Base-by-base conservation (phyloP, 2,329 filamentous ascomycete genomes). In the Diaporthe sp. region DNA sequence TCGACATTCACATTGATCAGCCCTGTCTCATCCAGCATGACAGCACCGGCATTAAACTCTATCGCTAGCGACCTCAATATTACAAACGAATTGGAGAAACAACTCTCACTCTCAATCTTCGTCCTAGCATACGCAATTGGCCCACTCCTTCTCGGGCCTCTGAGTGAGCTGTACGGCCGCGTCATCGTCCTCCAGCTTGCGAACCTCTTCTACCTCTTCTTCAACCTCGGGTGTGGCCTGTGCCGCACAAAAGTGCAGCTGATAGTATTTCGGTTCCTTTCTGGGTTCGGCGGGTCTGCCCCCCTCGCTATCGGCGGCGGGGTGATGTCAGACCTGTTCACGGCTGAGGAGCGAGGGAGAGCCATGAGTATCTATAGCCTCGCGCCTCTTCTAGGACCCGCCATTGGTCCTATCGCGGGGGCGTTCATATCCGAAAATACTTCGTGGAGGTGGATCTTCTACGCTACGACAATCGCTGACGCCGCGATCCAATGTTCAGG, bases 401-500 rank as follows among this genome's bases (percentile, higher is more conserved):
- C 91, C 1, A 83, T 93, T 5, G 92, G 92, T 0, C 92, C 92
- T 1, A 90, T 94, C 71, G 89, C 89, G 1, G 92, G 92, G 25
- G 92, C 90, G 0, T 93, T 92, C 81, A 91, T 94, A 60, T 86
- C 91, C 1, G 83, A 93, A 78, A 85, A 89, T 80, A 90, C 88
- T 10, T 91, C 88, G 1, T 95, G 93, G 93, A 88, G 92, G 52
- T 95, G 93, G 93, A 89, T 91, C 10, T 95, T 95, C 83, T 94
- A 89, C 83, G 86, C 90, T 0, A 93, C 91, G 0, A 90, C 90
- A 1, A 92, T 94, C 73, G 83, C 84, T 13, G 90, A 91, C 73
- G 92, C 86, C 1, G 74, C 90, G 17, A 89, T 95, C 68, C 92
- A 94, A 80, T 75, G 88, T 15, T 83, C 88, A 10, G 92, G 83